Base-by-base conservation (phyloP, 192 early-diverging fungal genomes). In the Umbelopsis ramanniana region DNA sequence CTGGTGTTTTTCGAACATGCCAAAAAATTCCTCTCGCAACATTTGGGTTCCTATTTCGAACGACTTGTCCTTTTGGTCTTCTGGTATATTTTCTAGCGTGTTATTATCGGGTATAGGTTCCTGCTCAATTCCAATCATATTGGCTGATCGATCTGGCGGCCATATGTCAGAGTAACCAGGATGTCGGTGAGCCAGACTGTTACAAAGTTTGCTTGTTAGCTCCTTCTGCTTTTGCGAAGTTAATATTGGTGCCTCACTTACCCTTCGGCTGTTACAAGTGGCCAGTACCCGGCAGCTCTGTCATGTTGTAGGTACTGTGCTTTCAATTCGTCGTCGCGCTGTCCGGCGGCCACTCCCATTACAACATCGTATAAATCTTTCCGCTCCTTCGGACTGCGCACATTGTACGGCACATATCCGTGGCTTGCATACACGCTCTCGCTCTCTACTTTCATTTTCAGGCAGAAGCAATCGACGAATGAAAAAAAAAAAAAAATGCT, bases 91-190 rank as follows among this genome's bases (percentile, higher is more conserved):
- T 7, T 9, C 26, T 26, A 63, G 33, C 11, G 26, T 26, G 19
- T 63, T 63, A 19, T 4, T 63, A n/a, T 37, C 15, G 11, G 26
- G 23, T 63, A 63, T 35, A 11, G 26, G 57, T 0, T 63, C 26
- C 3, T 19, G 57, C 12, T 35, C 29, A 22, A 63, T 29, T 19
- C 57, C 57, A n/a, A 63, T 26, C 15, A 63, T 19, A 26, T 63
- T 29, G 0, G 33, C 57, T 8, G 57, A 63, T 37, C 57, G 57
- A 37, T 63, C 57, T 29, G 33, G 14, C 33, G 57, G 57, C 57
- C 57, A 63, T 17, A 63, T 38, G 26, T 63, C 57, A 35, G 57
- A 22, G 26, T 37, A 63, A 37, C 57, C 57, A 14, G 26, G 23
- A 63, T 63, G 33, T 26, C 33, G 29, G 11, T 11, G 5, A 2